A percentile compares a stretch with the other conserved stretches of the same genome.
Evolutionary conservation across 2,329 filamentous ascomycete genomes (phyloP).

Genomic region (Aspergillus intermedius): DNA sequence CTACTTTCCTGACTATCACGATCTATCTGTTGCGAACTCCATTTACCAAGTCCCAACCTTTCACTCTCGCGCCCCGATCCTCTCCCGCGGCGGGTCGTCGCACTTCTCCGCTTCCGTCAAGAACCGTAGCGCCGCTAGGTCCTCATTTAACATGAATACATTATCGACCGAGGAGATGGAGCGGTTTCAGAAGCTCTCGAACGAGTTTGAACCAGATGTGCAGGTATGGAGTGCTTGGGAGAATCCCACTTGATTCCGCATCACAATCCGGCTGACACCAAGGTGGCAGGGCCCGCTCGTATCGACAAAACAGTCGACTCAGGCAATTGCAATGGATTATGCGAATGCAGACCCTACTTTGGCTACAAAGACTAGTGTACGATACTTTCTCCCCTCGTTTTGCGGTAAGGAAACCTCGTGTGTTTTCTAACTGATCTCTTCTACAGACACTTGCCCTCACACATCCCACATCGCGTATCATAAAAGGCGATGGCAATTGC

Average conservation of each 20-base stretch:
- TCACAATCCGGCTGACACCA: slow-evolving; percentile 17
- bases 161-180: slow-evolving; percentile 50
- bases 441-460: slow-evolving; percentile 70
- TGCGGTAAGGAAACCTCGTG: not conserved
- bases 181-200: slow-evolving; percentile 56
- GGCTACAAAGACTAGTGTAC: slow-evolving; percentile 77
- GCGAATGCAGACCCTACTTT: slow-evolving; percentile 79
- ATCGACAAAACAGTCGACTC: slow-evolving; percentile 68
- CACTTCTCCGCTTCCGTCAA: slow-evolving; percentile 16
- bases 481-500: slow-evolving; percentile 91
- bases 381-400: not conserved
- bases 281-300: slow-evolving; percentile 70
- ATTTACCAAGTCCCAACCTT: slow-evolving; percentile 7
- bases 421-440: slow-evolving; percentile 7
- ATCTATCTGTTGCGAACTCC: slow-evolving; percentile 3
- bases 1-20: slow-evolving; percentile 25
- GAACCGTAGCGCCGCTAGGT: slow-evolving; percentile 4
- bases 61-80: slow-evolving; percentile 16
- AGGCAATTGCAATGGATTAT: slow-evolving; percentile 75
- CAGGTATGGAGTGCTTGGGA: slow-evolving; percentile 39
- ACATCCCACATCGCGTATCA: slow-evolving; percentile 79
- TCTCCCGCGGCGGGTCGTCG: slow-evolving; percentile 17
- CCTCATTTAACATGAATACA: slow-evolving; percentile 29
- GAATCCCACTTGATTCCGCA: not conserved
- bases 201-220: slow-evolving; percentile 53